Evolutionary conservation across 1,284 basidiomycete species (phyloP), one percentile per base, ranked within the genome.

Genomic region (Rhodotorula mucilaginosa): DNA sequence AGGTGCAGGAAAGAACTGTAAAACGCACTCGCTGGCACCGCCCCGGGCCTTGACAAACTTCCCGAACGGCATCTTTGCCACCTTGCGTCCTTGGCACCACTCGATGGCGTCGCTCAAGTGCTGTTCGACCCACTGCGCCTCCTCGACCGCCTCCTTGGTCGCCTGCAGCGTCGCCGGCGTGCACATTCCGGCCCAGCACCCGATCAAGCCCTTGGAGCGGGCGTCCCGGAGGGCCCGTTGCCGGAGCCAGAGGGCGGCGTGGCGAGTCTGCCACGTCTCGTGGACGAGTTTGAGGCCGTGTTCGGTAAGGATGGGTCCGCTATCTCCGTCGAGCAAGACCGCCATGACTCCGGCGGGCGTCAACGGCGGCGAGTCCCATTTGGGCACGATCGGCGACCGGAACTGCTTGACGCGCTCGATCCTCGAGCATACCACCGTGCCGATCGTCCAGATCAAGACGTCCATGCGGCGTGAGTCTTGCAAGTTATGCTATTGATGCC

Each of bases 61-160:
- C 26, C 58, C 57, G n/a, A 68, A 26, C 56, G 47, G 46, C 48
- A 68, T 48, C 23, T 52, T 64, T 13, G 31, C 23, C 16, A 52
- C 19, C 31, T 66, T 56, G 6, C 60, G 46, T 16, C 60, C 49
- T 7, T 66, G 48, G 31, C 67, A 68, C 70, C 70, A 72, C 5
- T 62, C 67, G 44, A 72, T 15, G 5, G 70, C 70, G 12, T 46
- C 23, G 31, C 34, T 54, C 19, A 72, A 39, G 31, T 61, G 57
- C 19, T 31, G 29, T 49, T 61, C 64, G 51, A 72, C 70, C 70
- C 70, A 72, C 31, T 52, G 49, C 13, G 70, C 70, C 61, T 72
- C 70, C 26, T 59, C 51, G 60, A 72, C 65, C 23, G 70, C 70
- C 1, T 29, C 61, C 21, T 47, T 23, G 1, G 56, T 59, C 26